Evolutionary conservation across 768 basidiomycete species (phyloP).

Genomic region (Holtermannia corniformis): DNA sequence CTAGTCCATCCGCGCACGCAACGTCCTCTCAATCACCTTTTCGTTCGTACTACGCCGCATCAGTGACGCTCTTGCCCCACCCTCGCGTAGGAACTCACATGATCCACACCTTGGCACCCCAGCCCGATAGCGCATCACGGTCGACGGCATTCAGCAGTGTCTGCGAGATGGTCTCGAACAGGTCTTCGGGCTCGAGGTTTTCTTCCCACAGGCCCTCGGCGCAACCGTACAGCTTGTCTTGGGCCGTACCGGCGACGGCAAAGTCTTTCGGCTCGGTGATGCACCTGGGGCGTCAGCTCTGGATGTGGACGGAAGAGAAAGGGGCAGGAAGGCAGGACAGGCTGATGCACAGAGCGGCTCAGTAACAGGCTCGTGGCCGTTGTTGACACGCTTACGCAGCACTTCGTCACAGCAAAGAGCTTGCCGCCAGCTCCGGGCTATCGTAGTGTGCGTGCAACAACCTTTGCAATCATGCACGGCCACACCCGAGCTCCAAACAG

Average conservation of each 20-base stretch:
- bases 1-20: constrained; percentile 88
- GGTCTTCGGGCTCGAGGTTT: constrained; percentile 85
- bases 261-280: constrained; percentile 58
- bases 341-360: too few species aligned
- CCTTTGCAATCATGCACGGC: too few species aligned
- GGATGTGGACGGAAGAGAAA: background rate
- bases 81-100: constrained; percentile 54
- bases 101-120: constrained; percentile 90
- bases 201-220: constrained; percentile 99
- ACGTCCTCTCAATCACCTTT: constrained; percentile 65
- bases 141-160: constrained; percentile 90
- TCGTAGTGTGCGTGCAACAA: too few species aligned
- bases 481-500: too few species aligned
- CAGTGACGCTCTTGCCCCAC: background rate
- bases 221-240: constrained; percentile 85
- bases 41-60: constrained; percentile 43
- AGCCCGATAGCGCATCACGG: constrained; percentile 91
- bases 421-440: too few species aligned
- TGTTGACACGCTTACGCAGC: too few species aligned
- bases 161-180: constrained; percentile 97
- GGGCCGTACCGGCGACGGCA: constrained; percentile 88
- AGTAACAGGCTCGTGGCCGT: too few species aligned
- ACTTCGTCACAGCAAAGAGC: too few species aligned
- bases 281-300: constrained; percentile 30
- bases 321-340: too few species aligned